Evolutionary conservation across 2,329 filamentous ascomycete genomes (phyloP).

Genomic region (Periglandula ipomoeae): DNA sequence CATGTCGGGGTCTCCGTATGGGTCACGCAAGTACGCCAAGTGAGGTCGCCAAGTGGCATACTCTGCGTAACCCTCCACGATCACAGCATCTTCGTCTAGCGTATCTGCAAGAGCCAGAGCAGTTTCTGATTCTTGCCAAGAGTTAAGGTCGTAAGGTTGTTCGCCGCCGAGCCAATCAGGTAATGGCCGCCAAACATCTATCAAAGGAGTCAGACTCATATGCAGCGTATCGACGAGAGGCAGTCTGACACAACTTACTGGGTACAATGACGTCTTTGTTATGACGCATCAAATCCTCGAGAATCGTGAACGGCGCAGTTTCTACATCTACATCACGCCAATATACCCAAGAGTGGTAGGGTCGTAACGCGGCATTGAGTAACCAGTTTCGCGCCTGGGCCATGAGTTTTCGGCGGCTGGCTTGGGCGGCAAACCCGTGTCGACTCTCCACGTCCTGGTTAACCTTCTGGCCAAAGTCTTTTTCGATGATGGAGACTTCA

Average conservation of each 20-base stretch:
- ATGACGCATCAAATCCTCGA: slow-evolving; percentile 96
- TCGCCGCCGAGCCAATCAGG: slow-evolving; percentile 98
- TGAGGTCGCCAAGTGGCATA: slow-evolving; percentile 98
- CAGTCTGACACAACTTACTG: slow-evolving; percentile 53
- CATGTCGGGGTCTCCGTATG: slow-evolving; percentile 96
- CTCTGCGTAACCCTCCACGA: slow-evolving; percentile 97
- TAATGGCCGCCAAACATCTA: slow-evolving; percentile 95
- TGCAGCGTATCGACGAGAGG: neutral
- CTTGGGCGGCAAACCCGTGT: slow-evolving; percentile 94
- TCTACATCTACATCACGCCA: slow-evolving; percentile 99
- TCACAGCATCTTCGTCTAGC: slow-evolving; percentile 94
- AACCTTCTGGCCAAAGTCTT: slow-evolving; percentile 97
- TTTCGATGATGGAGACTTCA: slow-evolving; percentile 95
- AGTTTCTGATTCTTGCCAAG: slow-evolving; percentile 98
- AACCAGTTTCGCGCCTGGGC: slow-evolving; percentile 97
- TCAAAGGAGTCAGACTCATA: slow-evolving; percentile 15
- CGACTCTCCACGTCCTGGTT: slow-evolving; percentile 96
- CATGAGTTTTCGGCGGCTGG: slow-evolving; percentile 90
- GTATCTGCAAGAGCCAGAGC: slow-evolving; percentile 88
- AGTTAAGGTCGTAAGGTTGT: slow-evolving; percentile 96
- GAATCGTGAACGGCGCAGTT: slow-evolving; percentile 90
- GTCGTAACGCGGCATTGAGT: slow-evolving; percentile 81
- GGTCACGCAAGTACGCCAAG: slow-evolving; percentile 90
- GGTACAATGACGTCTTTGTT: slow-evolving; percentile 99
- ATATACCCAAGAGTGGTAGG: slow-evolving; percentile 98